phyloP scores from a whole-genome alignment of 2,329 filamentous ascomycete genomes.

The Cercospora sesami region DNA sequence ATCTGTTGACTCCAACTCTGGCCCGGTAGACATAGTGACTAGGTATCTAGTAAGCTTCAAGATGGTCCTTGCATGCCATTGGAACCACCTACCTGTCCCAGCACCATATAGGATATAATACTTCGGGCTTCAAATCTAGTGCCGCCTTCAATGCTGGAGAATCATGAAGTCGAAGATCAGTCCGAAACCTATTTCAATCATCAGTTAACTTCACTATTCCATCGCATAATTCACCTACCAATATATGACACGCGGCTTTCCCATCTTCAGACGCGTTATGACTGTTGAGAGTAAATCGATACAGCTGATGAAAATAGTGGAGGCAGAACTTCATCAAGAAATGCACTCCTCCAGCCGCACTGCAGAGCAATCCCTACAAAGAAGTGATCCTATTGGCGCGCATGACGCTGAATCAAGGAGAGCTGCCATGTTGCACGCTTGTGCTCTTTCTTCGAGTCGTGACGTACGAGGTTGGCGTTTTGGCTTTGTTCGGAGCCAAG shows the following conservation, averaged over 20 bases:
- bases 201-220: not conserved
- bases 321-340: not conserved
- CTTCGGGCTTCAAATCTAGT: constrained; percentile 68
- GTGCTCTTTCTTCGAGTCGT: constrained; percentile 21
- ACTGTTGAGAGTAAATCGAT: not conserved
- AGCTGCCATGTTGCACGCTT: constrained; percentile 2
- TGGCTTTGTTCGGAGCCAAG: constrained; percentile 8
- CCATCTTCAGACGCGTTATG: constrained; percentile 24
- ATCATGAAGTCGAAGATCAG: constrained; percentile 74
- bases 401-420: constrained; percentile 6
- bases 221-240: constrained; percentile 49
- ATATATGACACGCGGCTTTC: constrained; percentile 63
- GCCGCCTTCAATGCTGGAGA: constrained; percentile 72
- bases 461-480: constrained; percentile 12
- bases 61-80: not conserved
- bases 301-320: not conserved
- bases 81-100: constrained; percentile 40
- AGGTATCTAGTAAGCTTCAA: constrained; percentile 33
- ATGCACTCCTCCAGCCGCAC: not conserved
- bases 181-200: constrained; percentile 56
- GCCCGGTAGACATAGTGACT: constrained; percentile 75
- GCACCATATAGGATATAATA: constrained; percentile 73
- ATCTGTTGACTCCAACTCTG: constrained; percentile 69
- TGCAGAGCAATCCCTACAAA: not conserved
- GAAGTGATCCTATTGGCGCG: constrained; percentile 6